phyloP scores from a whole-genome alignment of 805 yeast genomes.

The Teunomyces lycoperdinae region DNA sequence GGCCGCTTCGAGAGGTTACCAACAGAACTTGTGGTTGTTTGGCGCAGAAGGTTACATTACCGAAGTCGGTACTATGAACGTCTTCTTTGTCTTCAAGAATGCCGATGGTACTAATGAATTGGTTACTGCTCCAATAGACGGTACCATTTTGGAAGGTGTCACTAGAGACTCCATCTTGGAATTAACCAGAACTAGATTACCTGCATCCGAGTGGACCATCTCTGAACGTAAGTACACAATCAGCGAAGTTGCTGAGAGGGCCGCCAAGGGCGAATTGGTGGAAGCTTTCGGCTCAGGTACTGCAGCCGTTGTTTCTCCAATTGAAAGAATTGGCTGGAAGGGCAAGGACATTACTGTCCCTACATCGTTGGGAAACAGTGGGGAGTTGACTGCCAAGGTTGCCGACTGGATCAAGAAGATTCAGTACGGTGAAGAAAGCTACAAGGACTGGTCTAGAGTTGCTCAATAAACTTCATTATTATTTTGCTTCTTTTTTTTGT shows the following conservation, averaged over 20 bases:
- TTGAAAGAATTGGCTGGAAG: constrained; percentile 79
- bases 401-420: constrained; percentile 84
- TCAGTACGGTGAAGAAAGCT: constrained; percentile 83
- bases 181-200: constrained; percentile 73
- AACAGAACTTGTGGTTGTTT: constrained; percentile 94
- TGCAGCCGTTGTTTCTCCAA: constrained; percentile 95
- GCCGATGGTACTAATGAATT: constrained; percentile 85
- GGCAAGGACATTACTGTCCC: constrained; percentile 77
- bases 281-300: constrained; percentile 98
- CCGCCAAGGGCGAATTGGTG: constrained; percentile 75
- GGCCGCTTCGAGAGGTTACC: constrained; percentile 90
- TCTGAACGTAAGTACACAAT: constrained; percentile 84
- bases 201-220: constrained; percentile 74
- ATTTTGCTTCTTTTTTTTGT: not conserved
- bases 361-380: constrained; percentile 75
- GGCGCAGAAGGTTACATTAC: constrained; percentile 85
- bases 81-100: constrained; percentile 79
- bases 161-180: constrained; percentile 85
- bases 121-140: constrained; percentile 95
- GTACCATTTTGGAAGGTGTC: constrained; percentile 95
- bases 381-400: constrained; percentile 72
- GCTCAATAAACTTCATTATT: constrained; percentile 13
- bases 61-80: constrained; percentile 98
- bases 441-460: constrained; percentile 51
- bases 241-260: constrained; percentile 72